Percentiles rank a stretch among this genome's conserved stretches.
These are phyloP conservation scores for Mesembryanthemum crystallinum DNA, from an alignment of 148 eudicot genomes.

Conservation along the genomic window DNA sequence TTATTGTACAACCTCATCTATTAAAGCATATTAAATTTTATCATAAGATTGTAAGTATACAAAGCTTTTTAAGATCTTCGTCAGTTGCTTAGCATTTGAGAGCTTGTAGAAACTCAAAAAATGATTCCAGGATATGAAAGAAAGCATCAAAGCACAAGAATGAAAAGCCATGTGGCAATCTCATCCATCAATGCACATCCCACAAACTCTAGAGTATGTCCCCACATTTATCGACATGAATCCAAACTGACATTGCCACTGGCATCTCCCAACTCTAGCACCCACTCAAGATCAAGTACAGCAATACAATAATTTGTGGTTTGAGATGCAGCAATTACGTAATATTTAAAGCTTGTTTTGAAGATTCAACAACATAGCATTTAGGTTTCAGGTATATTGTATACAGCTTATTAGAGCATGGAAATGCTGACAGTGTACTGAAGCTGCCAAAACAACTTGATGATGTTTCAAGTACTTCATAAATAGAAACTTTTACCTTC, in stretches of 20 bases:
- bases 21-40: not conserved
- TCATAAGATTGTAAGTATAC: not conserved
- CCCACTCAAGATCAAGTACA: not conserved
- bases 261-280: not conserved
- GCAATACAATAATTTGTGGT: not conserved
- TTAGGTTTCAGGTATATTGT: not conserved
- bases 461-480: slow-evolving; percentile 3
- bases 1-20: not conserved
- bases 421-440: not conserved
- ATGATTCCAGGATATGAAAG: not conserved
- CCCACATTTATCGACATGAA: not conserved
- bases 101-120: not conserved
- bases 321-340: too few species aligned
- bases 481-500: slow-evolving; percentile 43
- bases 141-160: not conserved
- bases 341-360: not conserved
- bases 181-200: not conserved
- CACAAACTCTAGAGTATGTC: too few species aligned
- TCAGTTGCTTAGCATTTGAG: not conserved
- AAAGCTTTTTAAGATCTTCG: not conserved
- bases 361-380: not conserved
- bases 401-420: not conserved
- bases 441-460: not conserved
- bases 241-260: not conserved
- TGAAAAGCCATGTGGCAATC: not conserved